Evolutionary conservation across 345 rosid genomes (phyloP), one percentile per base, ranked within the genome.

Genomic region (Populus davidiana): DNA sequence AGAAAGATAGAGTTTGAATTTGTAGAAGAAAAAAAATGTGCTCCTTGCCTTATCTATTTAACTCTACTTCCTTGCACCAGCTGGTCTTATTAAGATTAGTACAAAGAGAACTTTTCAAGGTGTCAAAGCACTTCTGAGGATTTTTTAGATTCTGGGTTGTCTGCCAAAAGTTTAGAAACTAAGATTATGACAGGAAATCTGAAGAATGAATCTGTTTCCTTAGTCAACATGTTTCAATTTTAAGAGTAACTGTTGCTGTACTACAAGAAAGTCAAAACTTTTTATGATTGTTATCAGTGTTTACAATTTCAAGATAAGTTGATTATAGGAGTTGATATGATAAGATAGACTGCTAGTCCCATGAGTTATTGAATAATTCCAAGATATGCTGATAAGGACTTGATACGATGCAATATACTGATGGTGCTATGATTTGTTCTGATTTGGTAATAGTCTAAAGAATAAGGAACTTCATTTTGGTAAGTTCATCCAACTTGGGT

Each of bases 401-500:
- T 52, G 59, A 2, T 52, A 52, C 7, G 59, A 18, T 52, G 59
- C 59, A 52, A 52, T 52, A 52, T 20, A 6, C 59, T 52, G 23
- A 52, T 50, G 56, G 56, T 50, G 7, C 56, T 5, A 50, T 50
- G 29, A 72, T 72, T 72, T 72, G 75, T 35, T 35, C 66, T 31
- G 61, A 17, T 63, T 56, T 72, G 56, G 13, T 56, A 41, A 36
- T 56, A 10, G 23, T 52, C 4, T 54, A n/a, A 21, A 33, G 59
- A 18, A 14, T 54, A n/a, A 70, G 67, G 21, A 72, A 31, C 20
- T 71, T 21, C 20, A 54, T 52, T 72, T 36, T 52, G 2, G 23
- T 43, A 54, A 54, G 29, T 50, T 35, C 33, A 59, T 38, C 33
- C 13, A 73, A 61, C 76, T 73, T 38, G 23, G 75, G 33, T 72